Percentiles rank a stretch among this genome's conserved stretches.
Evolutionary conservation across 2,329 filamentous ascomycete genomes (phyloP).

Genomic region (Aurifilum marmelostoma): DNA sequence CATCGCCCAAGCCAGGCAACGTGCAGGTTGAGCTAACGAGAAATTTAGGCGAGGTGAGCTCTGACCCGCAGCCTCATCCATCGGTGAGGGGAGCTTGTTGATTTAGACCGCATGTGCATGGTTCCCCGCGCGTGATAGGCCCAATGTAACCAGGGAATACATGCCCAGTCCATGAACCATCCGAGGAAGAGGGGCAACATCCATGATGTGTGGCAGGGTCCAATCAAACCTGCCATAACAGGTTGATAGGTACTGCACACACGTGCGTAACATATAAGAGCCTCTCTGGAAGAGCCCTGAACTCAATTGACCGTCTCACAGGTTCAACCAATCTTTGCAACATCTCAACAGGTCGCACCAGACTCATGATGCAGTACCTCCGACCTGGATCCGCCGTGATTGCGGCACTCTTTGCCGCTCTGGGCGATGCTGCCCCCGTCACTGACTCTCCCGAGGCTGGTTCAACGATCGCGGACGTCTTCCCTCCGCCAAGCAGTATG

Average conservation of each 20-base stretch:
- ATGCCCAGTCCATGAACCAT: background rate
- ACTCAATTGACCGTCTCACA: background rate
- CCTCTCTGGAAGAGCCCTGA: background rate
- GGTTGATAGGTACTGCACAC: background rate
- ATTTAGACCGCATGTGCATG: background rate
- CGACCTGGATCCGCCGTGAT: background rate
- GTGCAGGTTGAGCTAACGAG: background rate
- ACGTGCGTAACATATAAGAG: background rate
- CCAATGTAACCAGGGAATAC: background rate
- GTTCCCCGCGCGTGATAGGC: conserved; percentile 7
- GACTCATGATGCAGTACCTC: conserved; percentile 18
- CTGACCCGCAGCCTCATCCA: background rate
- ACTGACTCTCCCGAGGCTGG: conserved; percentile 25
- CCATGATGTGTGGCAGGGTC: background rate
- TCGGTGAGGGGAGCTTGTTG: background rate
- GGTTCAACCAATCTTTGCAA: background rate
- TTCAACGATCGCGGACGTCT: conserved; percentile 30
- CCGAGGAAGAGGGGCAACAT: background rate
- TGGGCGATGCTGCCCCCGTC: conserved; percentile 17
- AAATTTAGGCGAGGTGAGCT: background rate
- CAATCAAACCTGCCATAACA: background rate
- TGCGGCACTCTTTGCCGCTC: conserved; percentile 1
- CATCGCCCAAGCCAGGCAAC: too few species aligned
- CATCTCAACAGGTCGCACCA: background rate
- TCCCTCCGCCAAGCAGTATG: conserved; percentile 33